Base-by-base conservation (phyloP, 2,329 filamentous ascomycete genomes). In the Boeremia lycopersici region DNA sequence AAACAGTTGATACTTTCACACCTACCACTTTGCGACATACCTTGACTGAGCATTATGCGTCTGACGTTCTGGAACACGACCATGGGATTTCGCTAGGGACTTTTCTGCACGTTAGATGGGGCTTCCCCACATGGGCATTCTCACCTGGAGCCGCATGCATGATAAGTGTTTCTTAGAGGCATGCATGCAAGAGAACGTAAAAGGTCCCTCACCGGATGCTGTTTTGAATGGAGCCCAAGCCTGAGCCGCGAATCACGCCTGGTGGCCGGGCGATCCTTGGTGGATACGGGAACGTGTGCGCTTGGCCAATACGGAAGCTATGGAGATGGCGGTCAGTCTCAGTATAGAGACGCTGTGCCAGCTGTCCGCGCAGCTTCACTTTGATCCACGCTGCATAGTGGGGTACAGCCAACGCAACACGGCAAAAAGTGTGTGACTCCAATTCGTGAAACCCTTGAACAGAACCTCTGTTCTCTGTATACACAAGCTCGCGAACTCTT, bases 1-100 rank as follows among this genome's bases (percentile, higher is more conserved):
- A 61, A 63, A 63, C 58, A 63, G 45, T 63, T 61, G 38, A 63
- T 63, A 63, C 57, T 42, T 52, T 53, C 19, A 53, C 25, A 31
- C 19, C 29, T 17, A 5, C 6, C 29, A 11, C 3, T 38, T 25
- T 15, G 11, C 29, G 19, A 23, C 19, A 23, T 26, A 31, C 25
- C 36, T 31, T 25, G 30, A 38, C 36, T 33, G 28, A 8, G 43
- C 31, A 25, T 23, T 25, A 35, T 39, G 46, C 35, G 30, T 30
- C n/a, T 30, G 6, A 36, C 33, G 52, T 45, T 55, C 52, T 50
- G 35, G 41, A 48, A 38, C 42, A 17, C 29, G 25, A 48, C 34
- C 17, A 1, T 10, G 19, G 28, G n/a, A 17, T 6, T 39, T 45
- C 52, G 46, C 46, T 49, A 46, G 41, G 51, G 29, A 35, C 34